Conservation (phyloP, 257 asterid genomes). For the Jacaranda copaia region DNA sequence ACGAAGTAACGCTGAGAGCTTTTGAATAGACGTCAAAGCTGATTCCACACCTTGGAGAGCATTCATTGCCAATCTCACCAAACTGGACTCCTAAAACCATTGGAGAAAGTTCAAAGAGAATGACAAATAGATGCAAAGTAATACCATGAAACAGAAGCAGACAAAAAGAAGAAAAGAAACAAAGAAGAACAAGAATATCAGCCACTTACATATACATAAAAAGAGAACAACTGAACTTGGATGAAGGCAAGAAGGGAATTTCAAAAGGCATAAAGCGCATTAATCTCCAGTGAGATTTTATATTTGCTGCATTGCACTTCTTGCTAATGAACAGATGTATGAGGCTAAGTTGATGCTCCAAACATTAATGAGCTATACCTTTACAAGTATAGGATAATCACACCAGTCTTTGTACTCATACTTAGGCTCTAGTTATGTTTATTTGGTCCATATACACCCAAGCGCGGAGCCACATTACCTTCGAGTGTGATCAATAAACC, state of each 20-base stretch:
- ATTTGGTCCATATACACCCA: neutral
- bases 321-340: neutral
- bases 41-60: slow-evolving; percentile 93
- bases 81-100: slow-evolving; percentile 77
- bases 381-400: neutral
- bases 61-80: slow-evolving; percentile 90
- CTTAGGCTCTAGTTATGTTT: slow-evolving; percentile 16
- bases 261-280: neutral
- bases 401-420: slow-evolving; percentile 3
- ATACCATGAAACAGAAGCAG: neutral
- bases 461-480: neutral
- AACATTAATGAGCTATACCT: neutral
- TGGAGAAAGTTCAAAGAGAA: slow-evolving; percentile 35
- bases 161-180: no score
- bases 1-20: slow-evolving; percentile 69
- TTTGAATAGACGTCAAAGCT: slow-evolving; percentile 66
- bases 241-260: neutral
- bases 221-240: slow-evolving; percentile 6
- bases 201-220: slow-evolving; percentile 2
- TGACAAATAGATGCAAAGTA: slow-evolving; percentile 13
- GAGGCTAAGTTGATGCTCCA: slow-evolving; percentile 11
- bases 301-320: slow-evolving; percentile 19
- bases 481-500: neutral
- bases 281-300: neutral
- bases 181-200: slow-evolving; percentile 6